Conservation (phyloP, 108 stramenopile species). For the Stephanodiscus minutulus region DNA sequence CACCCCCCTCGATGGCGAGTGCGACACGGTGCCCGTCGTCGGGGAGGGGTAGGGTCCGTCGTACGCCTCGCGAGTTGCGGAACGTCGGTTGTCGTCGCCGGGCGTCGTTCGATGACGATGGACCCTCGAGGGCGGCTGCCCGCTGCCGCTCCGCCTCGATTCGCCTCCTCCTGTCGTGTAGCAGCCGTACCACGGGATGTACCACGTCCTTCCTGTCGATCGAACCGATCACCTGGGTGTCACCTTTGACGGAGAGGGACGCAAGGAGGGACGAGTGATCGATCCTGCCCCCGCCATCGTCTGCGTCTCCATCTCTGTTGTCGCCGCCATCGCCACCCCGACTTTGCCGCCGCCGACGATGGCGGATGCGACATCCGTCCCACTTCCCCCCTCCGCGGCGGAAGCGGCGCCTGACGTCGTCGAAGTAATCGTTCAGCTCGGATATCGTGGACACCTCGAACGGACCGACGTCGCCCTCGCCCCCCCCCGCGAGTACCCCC, state of each 20-base stretch:
- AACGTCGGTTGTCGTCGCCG: constrained; percentile 6
- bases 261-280: constrained; percentile 62
- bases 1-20: constrained; percentile 93
- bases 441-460: constrained; percentile 37
- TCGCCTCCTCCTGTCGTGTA: constrained; percentile 58
- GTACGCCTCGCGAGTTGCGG: constrained; percentile 3
- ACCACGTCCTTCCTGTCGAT: constrained; percentile 67
- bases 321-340: background rate
- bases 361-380: background rate
- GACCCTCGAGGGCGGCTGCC: constrained; percentile 6
- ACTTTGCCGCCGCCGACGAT: background rate
- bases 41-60: constrained; percentile 26
- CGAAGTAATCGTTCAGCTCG: constrained; percentile 56
- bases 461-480: constrained; percentile 14
- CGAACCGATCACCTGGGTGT: too few relatives aligned
- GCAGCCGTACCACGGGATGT: constrained; percentile 75
- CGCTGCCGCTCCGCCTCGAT: constrained; percentile 19
- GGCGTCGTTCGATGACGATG: constrained; percentile 28
- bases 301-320: background rate
- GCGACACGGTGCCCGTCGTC: constrained; percentile 76
- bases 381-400: constrained; percentile 19
- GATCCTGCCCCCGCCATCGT: constrained; percentile 36
- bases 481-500: background rate
- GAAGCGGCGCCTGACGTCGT: constrained; percentile 55
- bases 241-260: constrained; percentile 66